Evolutionary conservation across 176 grass and related monocot species (phyloP), one percentile per base, ranked within the genome.

Genomic region (Coix lacrymajobi): DNA sequence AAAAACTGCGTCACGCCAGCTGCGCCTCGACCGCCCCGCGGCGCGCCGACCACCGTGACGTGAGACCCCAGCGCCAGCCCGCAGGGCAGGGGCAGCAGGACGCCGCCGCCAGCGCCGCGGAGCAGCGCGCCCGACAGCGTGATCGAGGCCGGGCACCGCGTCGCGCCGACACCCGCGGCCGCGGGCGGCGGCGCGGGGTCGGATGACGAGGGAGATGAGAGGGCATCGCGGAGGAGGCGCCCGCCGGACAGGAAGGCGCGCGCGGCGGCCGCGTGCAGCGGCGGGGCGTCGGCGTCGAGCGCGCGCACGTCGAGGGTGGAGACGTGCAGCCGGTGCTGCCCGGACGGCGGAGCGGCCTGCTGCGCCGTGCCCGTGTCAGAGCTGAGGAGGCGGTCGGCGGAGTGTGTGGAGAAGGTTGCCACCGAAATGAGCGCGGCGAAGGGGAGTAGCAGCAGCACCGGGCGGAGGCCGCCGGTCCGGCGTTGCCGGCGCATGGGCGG

Each of bases 31-130:
- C 74, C 39, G 11, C 54, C 44, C 12, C 92, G 84, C 19, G 96
- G 93, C 46, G 83, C 64, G 68, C 85, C 93, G 28, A 99, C 84
- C 10, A 96, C 81, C n/a, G 96, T 94, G 66, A 99, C 79, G 81
- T 94, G 92, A 4, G 96, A 99, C 1, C 96, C 96, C 49, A 94
- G 83, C 26, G 62, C 70, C 52, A 99, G 87, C 4, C 96, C 91
- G 67, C 96, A 99, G 0, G 93, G 96, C 52, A 99, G 79, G n/a
- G 17, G 14, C 34, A 90, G 74, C 75, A 62, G 3, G 54, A 62
- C 16, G 86, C 29, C 62, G 46, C 62, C 12, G 66, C 78, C 34
- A 17, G 57, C 22, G 51, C 5, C 33, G 43, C 79, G n/a, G 28
- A 72, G 48, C 39, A 22, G 1, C 33, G 57, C 41, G n/a, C 49